Evolutionary conservation across 2,329 filamentous ascomycete species (phyloP).

Genomic region (Clathrospora elynae): DNA sequence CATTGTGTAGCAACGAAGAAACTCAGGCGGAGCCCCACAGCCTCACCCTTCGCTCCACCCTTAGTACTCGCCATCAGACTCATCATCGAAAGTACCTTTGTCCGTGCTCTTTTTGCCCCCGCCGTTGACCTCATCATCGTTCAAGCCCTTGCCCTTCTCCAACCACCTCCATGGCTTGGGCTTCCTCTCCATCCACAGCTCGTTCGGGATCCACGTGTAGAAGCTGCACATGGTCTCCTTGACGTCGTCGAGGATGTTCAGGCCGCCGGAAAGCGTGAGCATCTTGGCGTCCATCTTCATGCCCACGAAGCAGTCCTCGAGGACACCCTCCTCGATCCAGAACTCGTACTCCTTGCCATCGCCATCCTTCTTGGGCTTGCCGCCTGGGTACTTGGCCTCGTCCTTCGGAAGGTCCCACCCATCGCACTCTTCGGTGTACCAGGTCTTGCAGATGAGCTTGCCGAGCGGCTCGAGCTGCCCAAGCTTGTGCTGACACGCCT

Average conservation of each 20-base stretch:
- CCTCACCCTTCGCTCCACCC: not conserved
- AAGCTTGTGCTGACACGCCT: conserved; percentile 43
- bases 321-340: conserved; percentile 68
- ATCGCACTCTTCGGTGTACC: conserved; percentile 51
- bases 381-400: conserved; percentile 32
- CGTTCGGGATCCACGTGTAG: conserved; percentile 53
- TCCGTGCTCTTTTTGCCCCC: conserved; percentile 12
- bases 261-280: conserved; percentile 29
- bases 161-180: conserved; percentile 35
- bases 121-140: conserved; percentile 21
- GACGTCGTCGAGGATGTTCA: conserved; percentile 47
- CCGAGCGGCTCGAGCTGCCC: conserved; percentile 58
- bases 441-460: conserved; percentile 58
- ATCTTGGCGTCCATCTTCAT: conserved; percentile 52
- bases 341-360: conserved; percentile 58
- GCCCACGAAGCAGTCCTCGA: conserved; percentile 65
- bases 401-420: conserved; percentile 47
- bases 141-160: conserved; percentile 26
- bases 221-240: conserved; percentile 51
- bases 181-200: conserved; percentile 44
- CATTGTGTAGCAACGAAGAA: not conserved
- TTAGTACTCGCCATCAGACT: conserved; percentile 25
- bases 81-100: conserved; percentile 17
- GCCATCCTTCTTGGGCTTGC: conserved; percentile 22
- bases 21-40: too few relatives aligned